Base-by-base conservation (phyloP, 1,139 yeast genomes). In the Candida glucosophila region DNA sequence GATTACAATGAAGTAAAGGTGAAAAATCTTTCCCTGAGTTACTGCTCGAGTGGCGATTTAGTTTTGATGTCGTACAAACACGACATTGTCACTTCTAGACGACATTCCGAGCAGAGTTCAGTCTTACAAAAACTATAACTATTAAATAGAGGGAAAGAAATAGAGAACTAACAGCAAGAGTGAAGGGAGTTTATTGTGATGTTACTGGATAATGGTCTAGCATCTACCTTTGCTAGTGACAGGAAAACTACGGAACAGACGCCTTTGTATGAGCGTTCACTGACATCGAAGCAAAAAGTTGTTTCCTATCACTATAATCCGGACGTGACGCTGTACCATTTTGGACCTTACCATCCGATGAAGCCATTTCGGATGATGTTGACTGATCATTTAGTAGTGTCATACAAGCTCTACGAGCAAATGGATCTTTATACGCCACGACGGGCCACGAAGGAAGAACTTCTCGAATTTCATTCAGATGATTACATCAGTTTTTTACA, bases 261-360 rank as follows among this genome's bases (percentile, higher is more conserved):
- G 11, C 93, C 93, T 8, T 51, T 67, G 12, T 81, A 73, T 44
- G 74, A 69, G 26, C 62, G 60, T 1, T 53, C 52, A 26, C 26
- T 40, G 8, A 21, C 24, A 9, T 56, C 58, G 30, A 58, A 56
- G 16, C 37, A 39, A 12, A 69, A 72, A 5, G 60, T 73, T 39
- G 95, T 86, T 0, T 82, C 95, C 8, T 86, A 86, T 51, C 96
- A 86, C 49, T 85, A 73, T 53, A 86, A 86, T 48, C 85, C 92
- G 19, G 76, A 78, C 29, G 94, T 80, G 0, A 67, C 85, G 4
- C 70, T 75, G 40, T 85, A 77, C 52, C 96, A 85, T 45, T 86
- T 81, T 52, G 97, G 97, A 9, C 81, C 85, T 1, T 71, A 77
- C 33, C 98, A 90, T 53, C 98, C 98, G 8, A 90, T 90, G 98